Evolutionary conservation across 345 rosid genomes (phyloP), one percentile per base, ranked within the genome.

Genomic region (Heritiera littoralis): DNA sequence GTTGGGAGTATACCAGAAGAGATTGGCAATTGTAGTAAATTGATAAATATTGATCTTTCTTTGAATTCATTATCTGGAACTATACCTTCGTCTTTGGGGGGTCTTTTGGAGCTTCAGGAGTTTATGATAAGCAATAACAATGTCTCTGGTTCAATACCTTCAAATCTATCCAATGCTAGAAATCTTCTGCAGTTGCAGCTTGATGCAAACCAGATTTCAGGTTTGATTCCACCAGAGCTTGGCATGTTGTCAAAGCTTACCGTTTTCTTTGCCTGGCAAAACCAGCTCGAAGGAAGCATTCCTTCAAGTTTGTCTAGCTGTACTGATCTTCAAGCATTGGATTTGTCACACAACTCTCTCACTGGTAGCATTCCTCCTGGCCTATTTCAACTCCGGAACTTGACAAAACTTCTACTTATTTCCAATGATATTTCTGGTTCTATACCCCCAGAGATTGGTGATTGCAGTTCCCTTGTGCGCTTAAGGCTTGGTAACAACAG

Each of bases 281-380:
- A 96, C 86, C 93, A 91, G 87, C 94, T 96, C 35, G 97, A 90
- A 84, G 99, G 99, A 79, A 92, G 93, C 80, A 92, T 96, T 64
- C 97, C 99, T 81, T 76, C 91, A 6, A 86, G 81, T 80, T 84
- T 96, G 87, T 89, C 92, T 35, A 84, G 80, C 1, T 92, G 94
- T 80, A 81, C 68, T 15, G 77, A 77, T 81, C 97, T 96, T 45
- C 95, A 92, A 75, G 90, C 92, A 28, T 80, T 96, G 51, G 98
- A 93, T 83, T 86, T 96, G 89, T 93, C 98, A 6, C 91, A 86
- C 67, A 93, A 96, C 75, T 81, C 94, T 2, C 89, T 95, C 52
- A 92, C 98, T 7, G 98, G 97, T 35, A 84, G 83, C 38, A 84
- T 95, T 80, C 97, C 98, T 80, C 82, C 93, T 1, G 94, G 91